Percentiles rank a stretch among this genome's conserved stretches.
phyloP scores from a whole-genome alignment of 2,329 filamentous ascomycete species.

The Penicillium sp. region DNA sequence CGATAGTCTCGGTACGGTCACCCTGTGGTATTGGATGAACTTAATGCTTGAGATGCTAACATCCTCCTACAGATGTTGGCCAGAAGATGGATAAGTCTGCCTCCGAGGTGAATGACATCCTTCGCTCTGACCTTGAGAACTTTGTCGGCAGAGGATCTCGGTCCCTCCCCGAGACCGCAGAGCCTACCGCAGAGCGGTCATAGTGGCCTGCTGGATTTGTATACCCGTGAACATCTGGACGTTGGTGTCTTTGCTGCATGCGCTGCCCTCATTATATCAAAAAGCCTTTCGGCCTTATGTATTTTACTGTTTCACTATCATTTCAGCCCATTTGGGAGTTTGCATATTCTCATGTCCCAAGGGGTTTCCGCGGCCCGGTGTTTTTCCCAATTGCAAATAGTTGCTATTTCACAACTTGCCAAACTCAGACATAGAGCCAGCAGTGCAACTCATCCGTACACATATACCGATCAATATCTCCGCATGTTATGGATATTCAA shows the following conservation, averaged over 20 bases:
- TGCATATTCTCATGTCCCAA: neutral
- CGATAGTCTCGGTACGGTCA: constrained; percentile 64
- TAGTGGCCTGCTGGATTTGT: constrained; percentile 4
- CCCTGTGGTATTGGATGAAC: neutral
- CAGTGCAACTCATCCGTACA: no score
- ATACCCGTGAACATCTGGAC: constrained; percentile 9
- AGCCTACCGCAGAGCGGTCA: neutral
- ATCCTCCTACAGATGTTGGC: constrained; percentile 39
- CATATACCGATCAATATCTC: no score
- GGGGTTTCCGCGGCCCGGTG: neutral
- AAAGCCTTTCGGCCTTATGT: constrained; percentile 16
- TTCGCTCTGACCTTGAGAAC: constrained; percentile 42
- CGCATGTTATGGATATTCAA: no score
- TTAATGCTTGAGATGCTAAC: constrained; percentile 9
- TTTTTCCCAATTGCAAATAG: no score
- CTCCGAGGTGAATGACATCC: constrained; percentile 40
- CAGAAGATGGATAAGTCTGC: constrained; percentile 43
- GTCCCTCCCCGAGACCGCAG: neutral
- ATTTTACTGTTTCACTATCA: constrained; percentile 21
- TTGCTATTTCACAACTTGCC: no score
- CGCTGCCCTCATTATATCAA: constrained; percentile 11
- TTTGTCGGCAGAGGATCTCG: constrained; percentile 37
- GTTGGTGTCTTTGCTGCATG: constrained; percentile 3
- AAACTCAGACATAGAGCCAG: no score
- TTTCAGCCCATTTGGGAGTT: constrained; percentile 7